Evolutionary conservation across 495 filamentous ascomycete species (phyloP).

Genomic region (Penicillium waksmanii): DNA sequence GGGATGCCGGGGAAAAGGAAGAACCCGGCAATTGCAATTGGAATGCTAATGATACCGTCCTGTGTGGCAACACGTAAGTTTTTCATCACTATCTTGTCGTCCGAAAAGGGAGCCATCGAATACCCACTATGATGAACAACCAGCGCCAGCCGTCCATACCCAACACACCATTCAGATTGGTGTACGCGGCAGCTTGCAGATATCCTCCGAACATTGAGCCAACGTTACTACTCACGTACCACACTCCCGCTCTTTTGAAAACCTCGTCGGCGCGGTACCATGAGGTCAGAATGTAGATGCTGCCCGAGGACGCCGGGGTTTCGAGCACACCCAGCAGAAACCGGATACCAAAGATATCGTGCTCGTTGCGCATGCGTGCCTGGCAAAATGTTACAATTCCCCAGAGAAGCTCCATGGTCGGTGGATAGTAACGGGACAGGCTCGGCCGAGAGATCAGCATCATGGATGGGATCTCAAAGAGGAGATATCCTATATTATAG

Average conservation of each 20-base stretch:
- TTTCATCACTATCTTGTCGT: not conserved
- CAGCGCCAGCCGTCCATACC: conserved; percentile 49
- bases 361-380: not conserved
- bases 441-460: conserved; percentile 19
- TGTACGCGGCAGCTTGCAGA: conserved; percentile 57
- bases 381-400: conserved; percentile 46
- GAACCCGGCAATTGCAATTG: conserved; percentile 52
- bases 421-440: conserved; percentile 19
- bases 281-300: conserved; percentile 33
- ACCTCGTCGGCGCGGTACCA: conserved; percentile 55
- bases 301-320: conserved; percentile 3
- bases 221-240: conserved; percentile 51
- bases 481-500: conserved; percentile 26
- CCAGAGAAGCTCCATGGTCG: conserved; percentile 37
- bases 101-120: not conserved
- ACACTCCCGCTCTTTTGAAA: conserved; percentile 57
- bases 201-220: conserved; percentile 56
- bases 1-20: conserved; percentile 53
- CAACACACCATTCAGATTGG: conserved; percentile 42
- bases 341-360: conserved; percentile 33
- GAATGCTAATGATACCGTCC: conserved; percentile 45
- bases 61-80: not conserved
- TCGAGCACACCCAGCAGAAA: conserved; percentile 55
- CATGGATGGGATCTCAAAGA: conserved; percentile 26
- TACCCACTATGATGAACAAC: conserved; percentile 33